Conservation (phyloP, 441 rosid species). For the Erodium chrysanthum region DNA sequence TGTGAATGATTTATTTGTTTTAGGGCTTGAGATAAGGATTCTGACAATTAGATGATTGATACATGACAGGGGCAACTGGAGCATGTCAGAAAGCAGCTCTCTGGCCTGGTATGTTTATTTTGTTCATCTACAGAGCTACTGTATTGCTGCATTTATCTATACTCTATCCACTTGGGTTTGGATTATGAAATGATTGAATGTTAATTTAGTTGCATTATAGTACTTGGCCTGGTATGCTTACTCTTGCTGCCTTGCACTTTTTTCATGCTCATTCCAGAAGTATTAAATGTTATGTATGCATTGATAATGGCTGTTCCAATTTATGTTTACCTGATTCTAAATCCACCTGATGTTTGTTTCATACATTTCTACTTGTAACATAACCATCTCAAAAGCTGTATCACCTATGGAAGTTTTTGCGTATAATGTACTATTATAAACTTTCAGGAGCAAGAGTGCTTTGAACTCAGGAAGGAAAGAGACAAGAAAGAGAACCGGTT, state of each 20-base stretch:
- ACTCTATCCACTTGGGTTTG: not conserved
- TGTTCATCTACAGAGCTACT: not conserved
- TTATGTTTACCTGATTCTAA: not conserved
- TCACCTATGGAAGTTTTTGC: not conserved
- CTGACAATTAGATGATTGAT: not conserved
- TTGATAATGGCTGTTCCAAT: not conserved
- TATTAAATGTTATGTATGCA: not conserved
- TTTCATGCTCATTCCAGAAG: not conserved
- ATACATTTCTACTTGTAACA: not conserved
- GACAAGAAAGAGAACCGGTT: conserved; percentile 11
- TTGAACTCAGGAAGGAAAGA: conserved; percentile 43
- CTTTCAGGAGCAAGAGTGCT: conserved; percentile 53
- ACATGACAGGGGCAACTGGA: conserved; percentile 51
- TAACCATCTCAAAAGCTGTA: not conserved
- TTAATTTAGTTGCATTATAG: not conserved
- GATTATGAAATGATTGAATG: not conserved
- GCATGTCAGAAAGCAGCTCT: conserved; percentile 38
- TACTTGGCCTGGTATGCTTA: not conserved
- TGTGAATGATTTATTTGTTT: not conserved
- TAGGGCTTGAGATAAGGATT: not conserved
- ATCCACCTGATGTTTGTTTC: not conserved
- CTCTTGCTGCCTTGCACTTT: not conserved
- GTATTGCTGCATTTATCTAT: not conserved
- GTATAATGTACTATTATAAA: not conserved
- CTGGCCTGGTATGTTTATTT: conserved; percentile 29